Base-by-base conservation (phyloP, 768 basidiomycete genomes). In the Macrolepiota fuliginosa region DNA sequence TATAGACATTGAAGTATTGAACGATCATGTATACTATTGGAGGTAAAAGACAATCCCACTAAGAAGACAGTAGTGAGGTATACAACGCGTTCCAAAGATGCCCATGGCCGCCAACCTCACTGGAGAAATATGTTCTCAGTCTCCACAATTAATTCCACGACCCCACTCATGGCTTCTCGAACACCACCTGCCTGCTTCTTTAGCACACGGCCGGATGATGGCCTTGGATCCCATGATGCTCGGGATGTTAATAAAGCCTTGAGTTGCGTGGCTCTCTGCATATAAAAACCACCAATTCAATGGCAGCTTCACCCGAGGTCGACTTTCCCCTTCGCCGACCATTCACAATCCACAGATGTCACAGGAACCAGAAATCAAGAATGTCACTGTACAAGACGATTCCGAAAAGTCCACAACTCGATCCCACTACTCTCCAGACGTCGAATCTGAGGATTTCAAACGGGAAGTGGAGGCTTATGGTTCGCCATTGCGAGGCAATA, bases 401-500 rank as follows among this genome's bases (percentile, higher is more conserved):
- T 39, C 64, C n/a, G 56, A 65, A 15, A 63, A 56, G 40, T 61
- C 61, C 27, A 45, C 51, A 25, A 50, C 46, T 2, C 27, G 54
- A 15, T 19, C 36, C 35, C 39, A 52, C 24, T 35, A 47, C 36
- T 50, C 50, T 19, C 58, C 42, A 29, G 61, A 68, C 40, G 61
- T 63, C 17, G 66, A 67, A 37, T 66, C 65, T 40, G 57, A 71
- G 49, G 69, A 69, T 22, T 76, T 75, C 59, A 71, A 74, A 29
- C 72, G 68, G 9, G 71, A 78, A 63, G 76, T 80, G 17, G 70
- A 69, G 24, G 65, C 69, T 2, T 62, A 74, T 29, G 68, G 68
- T 32, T 73, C 74, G 27, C 63, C 63, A 6, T 66, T 83, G 51
- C 75, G 78, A n/a, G 83, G 84, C 11, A 68, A 66, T 47, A 67